Base-by-base conservation (phyloP, 352 stramenopile species). In the Discostella stelligera region DNA sequence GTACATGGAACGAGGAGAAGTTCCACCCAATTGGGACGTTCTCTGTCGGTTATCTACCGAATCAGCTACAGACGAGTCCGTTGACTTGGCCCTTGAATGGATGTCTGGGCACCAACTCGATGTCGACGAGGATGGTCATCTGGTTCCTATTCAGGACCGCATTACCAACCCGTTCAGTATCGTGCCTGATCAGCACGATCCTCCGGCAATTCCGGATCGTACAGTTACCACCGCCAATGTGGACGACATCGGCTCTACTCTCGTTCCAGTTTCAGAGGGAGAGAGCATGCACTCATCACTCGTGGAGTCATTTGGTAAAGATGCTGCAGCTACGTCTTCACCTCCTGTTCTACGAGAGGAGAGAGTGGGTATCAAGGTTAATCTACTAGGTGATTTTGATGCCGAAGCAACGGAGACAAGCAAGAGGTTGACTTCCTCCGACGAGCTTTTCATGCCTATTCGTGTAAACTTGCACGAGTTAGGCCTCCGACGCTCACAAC, bases 1-100 rank as follows among this genome's bases (percentile, higher is more conserved):
- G 25, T 59, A 66, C 14, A 68, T 76, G 50, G 30, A 56, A 16
- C 18, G 37, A 25, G 66, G 53, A 20, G 49, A 20, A 37, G 13
- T 66, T 0, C 66, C 66, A 44, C 53, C 54, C n/a, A 64, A 73
- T 54, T 73, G 66, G 54, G 21, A 25, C 8, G 39, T 66, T 21
- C 66, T 73, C 3, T 23, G 46, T 5, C 25, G 54, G 4, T 27
- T 54, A 32, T 75, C 58, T 25, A 25, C 30, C 25, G 52, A 72
- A 55, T 14, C 9, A 2, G 32, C 58, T 39, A 54, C 58, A 25
- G 37, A 44, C 21, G 49, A 61, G 52, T 21, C 20, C 32, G 46
- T 71, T 62, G 63, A 71, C 16, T 46, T 71, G 23, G 41, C 50
- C 13, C 27, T 41, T 9, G 41, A 54, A 44, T 67, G 59, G 59